Evolutionary conservation across 2,329 filamentous ascomycete genomes (phyloP).

Genomic region (Verticillium albo-atrum): DNA sequence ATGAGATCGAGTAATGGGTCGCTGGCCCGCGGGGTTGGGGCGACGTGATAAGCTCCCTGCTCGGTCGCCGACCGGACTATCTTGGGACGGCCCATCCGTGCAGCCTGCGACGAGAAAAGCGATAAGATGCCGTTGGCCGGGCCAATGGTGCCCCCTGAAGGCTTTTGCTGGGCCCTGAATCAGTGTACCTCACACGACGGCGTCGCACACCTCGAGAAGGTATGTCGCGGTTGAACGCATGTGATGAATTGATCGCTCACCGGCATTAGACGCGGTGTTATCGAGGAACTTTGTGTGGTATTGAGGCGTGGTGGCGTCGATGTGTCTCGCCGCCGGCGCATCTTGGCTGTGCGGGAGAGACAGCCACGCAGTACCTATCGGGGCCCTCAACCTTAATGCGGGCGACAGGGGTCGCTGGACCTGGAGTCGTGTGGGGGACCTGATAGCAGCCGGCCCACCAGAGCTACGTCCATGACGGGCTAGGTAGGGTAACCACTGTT

Average conservation of each 20-base stretch:
- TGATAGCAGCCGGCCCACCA: neutral
- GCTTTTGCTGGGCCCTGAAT: neutral
- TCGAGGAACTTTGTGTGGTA: too few relatives aligned
- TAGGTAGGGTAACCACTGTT: neutral
- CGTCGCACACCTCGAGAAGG: constrained; percentile 15
- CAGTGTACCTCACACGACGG: constrained; percentile 40
- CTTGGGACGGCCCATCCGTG: neutral
- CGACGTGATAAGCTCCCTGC: neutral
- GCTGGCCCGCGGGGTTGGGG: neutral
- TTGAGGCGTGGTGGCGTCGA: neutral
- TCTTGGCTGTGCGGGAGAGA: neutral
- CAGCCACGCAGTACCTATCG: neutral
- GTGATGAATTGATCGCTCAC: neutral
- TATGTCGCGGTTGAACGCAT: neutral
- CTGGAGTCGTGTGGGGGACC: neutral
- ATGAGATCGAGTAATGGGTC: neutral
- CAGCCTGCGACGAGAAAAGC: neutral
- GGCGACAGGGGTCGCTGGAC: neutral
- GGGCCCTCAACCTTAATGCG: neutral
- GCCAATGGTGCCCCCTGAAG: neutral
- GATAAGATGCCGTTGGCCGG: neutral
- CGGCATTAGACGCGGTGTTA: neutral
- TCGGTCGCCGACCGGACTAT: neutral
- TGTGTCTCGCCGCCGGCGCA: neutral
- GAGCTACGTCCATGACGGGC: neutral